Evolutionary conservation across 2,329 filamentous ascomycete genomes (phyloP), one percentile per base, ranked within the genome.

Genomic region (Ilyonectria destructans): DNA sequence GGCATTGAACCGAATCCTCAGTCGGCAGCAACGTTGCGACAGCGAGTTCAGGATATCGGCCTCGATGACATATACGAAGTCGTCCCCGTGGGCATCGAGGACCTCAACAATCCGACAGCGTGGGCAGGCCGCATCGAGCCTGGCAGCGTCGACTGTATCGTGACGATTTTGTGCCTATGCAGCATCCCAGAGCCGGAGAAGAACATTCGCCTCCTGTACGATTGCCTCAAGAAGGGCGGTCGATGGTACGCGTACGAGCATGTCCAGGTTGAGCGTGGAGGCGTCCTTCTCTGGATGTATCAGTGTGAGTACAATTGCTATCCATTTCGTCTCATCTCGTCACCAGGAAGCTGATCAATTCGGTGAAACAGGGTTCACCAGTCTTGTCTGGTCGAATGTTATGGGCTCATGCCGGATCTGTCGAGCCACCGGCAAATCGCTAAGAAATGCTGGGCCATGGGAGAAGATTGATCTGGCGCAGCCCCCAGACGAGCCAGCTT

Each of bases 191-290:
- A 89, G 3, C 89, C 88, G 4, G 81, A 87, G 73, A 79, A 81
- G 71, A 88, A 90, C 67, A 85, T 90, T 67, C 79, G 78, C 64
- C 84, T 86, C 69, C 77, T 92, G 33, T 91, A 90, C 76, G 79
- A 82, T 35, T 85, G 87, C 59, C 81, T 92, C 67, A 90, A 89
- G 79, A 86, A 87, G 6, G 90, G 90, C 6, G 90, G 90, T 0
- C 81, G 86, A 43, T 91, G 89, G 89, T 89, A 90, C 68, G 84
- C 89, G 1, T 91, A 86, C 71, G 90, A 92, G 80, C 90, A 92
- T 73, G 87, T 92, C 45, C 76, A 78, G 62, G 79, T 78, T 57
- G 79, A 80, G 49, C 72, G 77, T 5, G 81, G 80, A 10, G 82
- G 82, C 6, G 80, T 81, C 73, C 75, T 79, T 26, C 81, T 89